Evolutionary conservation across 805 yeast species (phyloP), one percentile per base, ranked within the genome.

Genomic region (Tetrapisispora namnaoensis): DNA sequence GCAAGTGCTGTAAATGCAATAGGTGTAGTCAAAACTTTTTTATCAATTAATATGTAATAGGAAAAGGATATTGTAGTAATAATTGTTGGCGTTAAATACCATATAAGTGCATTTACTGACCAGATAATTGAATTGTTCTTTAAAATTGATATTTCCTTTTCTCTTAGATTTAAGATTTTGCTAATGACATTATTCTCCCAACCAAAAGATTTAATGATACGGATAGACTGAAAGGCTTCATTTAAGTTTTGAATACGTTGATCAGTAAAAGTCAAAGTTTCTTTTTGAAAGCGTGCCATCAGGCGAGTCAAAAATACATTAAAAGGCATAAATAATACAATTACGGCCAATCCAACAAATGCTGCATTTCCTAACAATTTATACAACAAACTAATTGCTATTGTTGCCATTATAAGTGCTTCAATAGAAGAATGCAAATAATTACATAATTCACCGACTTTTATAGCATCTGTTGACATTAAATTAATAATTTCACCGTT

Each of bases 391-490:
- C 62, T 60, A 42, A 89, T 72, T 18, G 96, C 83, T 50, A 87
- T 70, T 35, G 75, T 44, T 24, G 90, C 77, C 83, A 85, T 83
- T 39, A 85, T 68, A 17, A 82, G 57, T 1, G 95, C 82, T 51
- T 83, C 80, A 16, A 86, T 82, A 61, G 89, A 82, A 57, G 79
- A 84, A 66, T 93, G 97, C 51, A 91, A 68, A 62, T 93, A 93
- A 37, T 95, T 95, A 69, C 95, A 84, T 50, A 91, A 80, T 70
- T 93, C 99, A 36, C 95, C 84, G 22, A 93, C 90, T 67, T 91
- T 93, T 71, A 87, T 90, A 5, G 99, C 93, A 71, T 93, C 99
- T 45, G 93, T 93, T 30, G 98, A 83, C 89, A 91, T 91, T 58
- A 91, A 74, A 63, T 93, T 93, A 63, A 93, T 90, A 54, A 93